These are phyloP conservation scores for Solidago caesia DNA, from an alignment of 129 eudicot genomes.

Conservation along the genomic window DNA sequence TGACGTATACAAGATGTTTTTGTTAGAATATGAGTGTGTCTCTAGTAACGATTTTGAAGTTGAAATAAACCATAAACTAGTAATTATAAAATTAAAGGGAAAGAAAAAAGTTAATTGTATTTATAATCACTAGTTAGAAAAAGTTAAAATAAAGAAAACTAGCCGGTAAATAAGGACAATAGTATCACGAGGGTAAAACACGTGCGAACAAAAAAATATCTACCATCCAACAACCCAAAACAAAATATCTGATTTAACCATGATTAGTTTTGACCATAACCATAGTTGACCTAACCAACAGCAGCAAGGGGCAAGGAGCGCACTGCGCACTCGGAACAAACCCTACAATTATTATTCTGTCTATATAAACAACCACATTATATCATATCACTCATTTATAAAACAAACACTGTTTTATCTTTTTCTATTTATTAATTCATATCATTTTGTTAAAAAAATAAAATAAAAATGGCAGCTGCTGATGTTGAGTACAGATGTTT, in stretches of 20 bases:
- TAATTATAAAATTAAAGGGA: too few relatives aligned
- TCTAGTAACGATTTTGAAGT: too few relatives aligned
- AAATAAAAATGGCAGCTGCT: conserved; percentile 51
- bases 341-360: conserved; percentile 28
- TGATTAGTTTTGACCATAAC: conserved; percentile 24
- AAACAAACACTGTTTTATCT: conserved; percentile 1
- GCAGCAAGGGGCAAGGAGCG: conserved; percentile 27
- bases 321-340: conserved; percentile 34
- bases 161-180: background rate
- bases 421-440: background rate
- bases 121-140: background rate
- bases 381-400: background rate
- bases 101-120: too few relatives aligned
- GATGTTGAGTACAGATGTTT: conserved; percentile 87
- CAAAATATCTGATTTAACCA: conserved; percentile 24
- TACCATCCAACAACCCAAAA: background rate
- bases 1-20: too few relatives aligned
- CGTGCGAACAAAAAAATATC: conserved; percentile 30
- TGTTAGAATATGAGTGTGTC: too few relatives aligned
- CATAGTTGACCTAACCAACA: conserved; percentile 26
- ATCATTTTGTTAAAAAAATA: background rate
- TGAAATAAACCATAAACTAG: too few relatives aligned
- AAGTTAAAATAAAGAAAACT: background rate
- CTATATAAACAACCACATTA: conserved; percentile 23
- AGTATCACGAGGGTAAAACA: background rate